Base-by-base conservation (phyloP, 257 asterid genomes). In the Oldenlandia corymbosa region DNA sequence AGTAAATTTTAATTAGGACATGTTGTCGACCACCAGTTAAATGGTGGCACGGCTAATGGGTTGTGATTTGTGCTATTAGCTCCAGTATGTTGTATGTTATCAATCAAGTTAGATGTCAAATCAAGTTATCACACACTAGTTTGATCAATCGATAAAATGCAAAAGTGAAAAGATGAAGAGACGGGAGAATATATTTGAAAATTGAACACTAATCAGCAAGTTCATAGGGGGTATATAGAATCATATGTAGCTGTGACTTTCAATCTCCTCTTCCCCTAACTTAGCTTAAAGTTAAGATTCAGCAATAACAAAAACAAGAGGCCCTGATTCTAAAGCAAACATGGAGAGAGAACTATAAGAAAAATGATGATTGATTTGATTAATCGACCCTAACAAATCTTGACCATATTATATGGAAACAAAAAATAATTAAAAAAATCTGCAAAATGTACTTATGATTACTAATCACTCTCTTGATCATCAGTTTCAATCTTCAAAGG, bases 211-310 rank as follows among this genome's bases (percentile, higher is more conserved):
- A 2, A 49, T 20, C 2, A 49, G 21, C 28, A 5, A 49, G 8
- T 26, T n/a, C 18, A 13, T 47, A 17, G n/a, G 55, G 30, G 10
- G 57, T 51, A 51, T 51, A 51, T 51, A 23, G 62, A 57, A 34
- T 57, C 21, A 16, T 60, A 23, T 45, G 30, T 60, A 7, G 11
- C 13, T 5, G 5, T 14, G 47, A 48, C 58, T 8, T 32, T 6
- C 23, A 47, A 20, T 30, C 28, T 21, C 24, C 32, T 14, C 24
- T 10, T 9, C 9, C 39, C 39, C 39, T 34, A 34, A 9, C 39
- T 34, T 34, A 23, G 24, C 36, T 64, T 55, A 23, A 64, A 50
- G 28, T 37, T 14, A n/a, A 36, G 61, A 65, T 53, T 64, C 69
- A 49, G 17, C 69, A 37, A 32, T 37, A 23, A 26, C 51, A 28